phyloP scores from a whole-genome alignment of 352 stramenopile genomes.

The Pythium rishiriense region DNA sequence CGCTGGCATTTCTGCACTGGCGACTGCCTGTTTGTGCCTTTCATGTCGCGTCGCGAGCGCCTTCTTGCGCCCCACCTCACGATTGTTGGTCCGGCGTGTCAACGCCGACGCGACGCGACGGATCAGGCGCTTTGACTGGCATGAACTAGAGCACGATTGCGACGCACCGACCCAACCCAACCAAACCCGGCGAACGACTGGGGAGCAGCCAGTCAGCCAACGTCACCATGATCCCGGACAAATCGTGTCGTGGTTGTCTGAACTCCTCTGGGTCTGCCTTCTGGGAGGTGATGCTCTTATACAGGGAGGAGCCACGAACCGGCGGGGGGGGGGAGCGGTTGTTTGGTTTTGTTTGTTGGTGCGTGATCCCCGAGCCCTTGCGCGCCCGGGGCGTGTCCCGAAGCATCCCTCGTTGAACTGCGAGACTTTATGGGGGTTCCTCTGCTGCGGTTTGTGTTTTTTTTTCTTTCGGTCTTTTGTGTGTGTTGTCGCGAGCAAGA shows the following conservation, averaged over 20 bases:
- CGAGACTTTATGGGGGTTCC: conserved; percentile 24
- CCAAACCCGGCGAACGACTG: background rate
- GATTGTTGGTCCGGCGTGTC: background rate
- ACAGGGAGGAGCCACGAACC: background rate
- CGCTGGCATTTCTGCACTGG: conserved; percentile 5
- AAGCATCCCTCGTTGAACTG: conserved; percentile 24
- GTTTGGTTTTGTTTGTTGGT: background rate
- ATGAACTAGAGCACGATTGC: conserved; percentile 1
- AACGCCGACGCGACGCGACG: background rate
- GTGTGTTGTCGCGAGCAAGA: conserved; percentile 28
- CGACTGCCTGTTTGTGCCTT: conserved; percentile 1
- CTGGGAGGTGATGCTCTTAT: conserved; percentile 1
- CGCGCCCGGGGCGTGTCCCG: conserved; percentile 5
- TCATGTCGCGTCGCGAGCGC: background rate
- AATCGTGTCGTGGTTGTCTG: background rate
- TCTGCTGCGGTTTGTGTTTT: conserved; percentile 15
- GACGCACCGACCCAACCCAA: background rate
- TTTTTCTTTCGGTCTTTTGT: conserved; percentile 20
- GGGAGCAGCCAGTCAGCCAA: background rate
- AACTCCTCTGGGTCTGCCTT: conserved; percentile 2
- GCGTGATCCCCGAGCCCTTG: conserved; percentile 19
- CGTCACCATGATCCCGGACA: background rate
- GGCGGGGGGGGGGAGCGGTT: background rate
- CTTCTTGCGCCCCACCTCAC: background rate
- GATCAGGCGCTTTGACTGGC: background rate